phyloP scores from a whole-genome alignment of 2,329 filamentous ascomycete genomes.

The Colletotrichum brevisporum region DNA sequence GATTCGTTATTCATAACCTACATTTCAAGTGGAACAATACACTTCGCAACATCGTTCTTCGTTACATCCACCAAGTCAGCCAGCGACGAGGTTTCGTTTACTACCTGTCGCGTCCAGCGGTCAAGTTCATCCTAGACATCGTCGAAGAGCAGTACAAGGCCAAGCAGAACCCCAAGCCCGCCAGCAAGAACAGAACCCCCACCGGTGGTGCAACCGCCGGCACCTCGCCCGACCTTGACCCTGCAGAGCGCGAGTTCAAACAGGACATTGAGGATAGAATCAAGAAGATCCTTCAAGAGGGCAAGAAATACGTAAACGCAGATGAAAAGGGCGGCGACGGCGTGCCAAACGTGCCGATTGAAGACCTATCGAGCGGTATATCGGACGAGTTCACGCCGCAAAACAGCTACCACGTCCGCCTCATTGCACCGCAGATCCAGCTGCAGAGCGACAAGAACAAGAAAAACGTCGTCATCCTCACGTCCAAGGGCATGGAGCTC shows the following conservation, averaged over 20 bases:
- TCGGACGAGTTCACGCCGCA: slow-evolving; percentile 90
- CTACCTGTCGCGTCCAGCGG: slow-evolving; percentile 93
- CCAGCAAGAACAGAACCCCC: slow-evolving; percentile 45
- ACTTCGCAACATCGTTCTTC: slow-evolving; percentile 93
- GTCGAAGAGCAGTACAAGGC: slow-evolving; percentile 92
- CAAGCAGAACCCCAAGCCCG: slow-evolving; percentile 59
- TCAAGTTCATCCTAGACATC: slow-evolving; percentile 98
- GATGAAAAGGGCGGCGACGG: slow-evolving; percentile 63
- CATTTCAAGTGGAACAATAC: slow-evolving; percentile 99
- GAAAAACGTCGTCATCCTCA: slow-evolving; percentile 96
- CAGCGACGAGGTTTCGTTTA: slow-evolving; percentile 97
- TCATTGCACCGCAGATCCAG: slow-evolving; percentile 98
- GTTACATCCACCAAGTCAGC: slow-evolving; percentile 97
- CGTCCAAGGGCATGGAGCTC: slow-evolving; percentile 97
- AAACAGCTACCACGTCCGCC: slow-evolving; percentile 92
- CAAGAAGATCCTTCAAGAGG: slow-evolving; percentile 86
- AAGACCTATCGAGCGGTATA: slow-evolving; percentile 81
- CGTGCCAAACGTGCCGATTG: slow-evolving; percentile 61
- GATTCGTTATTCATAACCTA: slow-evolving; percentile 97
- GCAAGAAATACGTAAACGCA: slow-evolving; percentile 83
- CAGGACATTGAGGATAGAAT: slow-evolving; percentile 86
- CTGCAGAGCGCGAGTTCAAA: slow-evolving; percentile 70
- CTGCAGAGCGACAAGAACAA: slow-evolving; percentile 98
- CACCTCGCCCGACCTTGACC: slow-evolving; percentile 54
- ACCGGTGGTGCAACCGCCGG: slow-evolving; percentile 31